Percentiles rank a stretch among this genome's conserved stretches.
Conservation (phyloP, 2,329 filamentous ascomycete species). For the Aspergillus latus region DNA sequence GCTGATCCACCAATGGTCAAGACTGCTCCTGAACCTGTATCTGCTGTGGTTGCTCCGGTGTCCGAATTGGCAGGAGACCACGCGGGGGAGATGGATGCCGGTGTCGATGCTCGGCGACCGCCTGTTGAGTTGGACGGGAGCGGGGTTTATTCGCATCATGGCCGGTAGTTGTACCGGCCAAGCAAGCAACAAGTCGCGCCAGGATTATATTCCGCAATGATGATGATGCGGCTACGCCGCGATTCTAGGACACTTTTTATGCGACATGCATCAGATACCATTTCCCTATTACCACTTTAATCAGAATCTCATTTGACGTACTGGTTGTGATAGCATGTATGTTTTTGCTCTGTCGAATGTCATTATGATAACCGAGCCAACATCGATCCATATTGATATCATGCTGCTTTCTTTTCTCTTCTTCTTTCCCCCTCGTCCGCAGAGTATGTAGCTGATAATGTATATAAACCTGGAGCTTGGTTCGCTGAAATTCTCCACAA, state of each 20-base stretch:
- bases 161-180: background rate
- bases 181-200: background rate
- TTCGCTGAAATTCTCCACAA: too few relatives aligned
- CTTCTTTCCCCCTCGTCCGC: too few relatives aligned
- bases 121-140: conserved; percentile 6
- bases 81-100: conserved; percentile 5
- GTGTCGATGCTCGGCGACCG: background rate
- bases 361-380: background rate
- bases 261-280: background rate
- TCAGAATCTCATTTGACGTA: background rate
- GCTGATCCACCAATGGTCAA: conserved; percentile 1
- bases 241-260: background rate
- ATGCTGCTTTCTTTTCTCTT: background rate
- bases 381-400: background rate
- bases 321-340: background rate
- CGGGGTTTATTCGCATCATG: background rate
- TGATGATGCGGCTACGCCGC: background rate
- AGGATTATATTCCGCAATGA: background rate
- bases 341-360: background rate
- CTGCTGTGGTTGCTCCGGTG: background rate
- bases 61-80: conserved; percentile 1
- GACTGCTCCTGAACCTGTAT: background rate
- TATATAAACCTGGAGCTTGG: too few relatives aligned
- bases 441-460: too few relatives aligned
- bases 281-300: background rate